These are phyloP conservation scores for Wickerhamomyces hampshirensis DNA, from an alignment of 805 yeast genomes.

Conservation along the genomic window DNA sequence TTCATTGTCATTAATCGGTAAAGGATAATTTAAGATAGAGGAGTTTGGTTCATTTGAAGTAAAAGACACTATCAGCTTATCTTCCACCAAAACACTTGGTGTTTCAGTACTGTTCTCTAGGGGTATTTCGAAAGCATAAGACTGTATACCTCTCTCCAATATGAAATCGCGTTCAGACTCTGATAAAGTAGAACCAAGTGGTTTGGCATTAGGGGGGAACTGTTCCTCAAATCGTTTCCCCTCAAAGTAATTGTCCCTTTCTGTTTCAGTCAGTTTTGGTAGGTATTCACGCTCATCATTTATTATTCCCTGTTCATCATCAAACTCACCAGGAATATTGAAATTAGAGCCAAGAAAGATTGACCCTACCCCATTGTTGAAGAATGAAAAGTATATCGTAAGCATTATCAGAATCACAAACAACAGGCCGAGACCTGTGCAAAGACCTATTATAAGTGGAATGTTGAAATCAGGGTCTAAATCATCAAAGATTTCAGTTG, in stretches of 20 bases:
- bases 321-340: slow-evolving; percentile 53
- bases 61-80: slow-evolving; percentile 50
- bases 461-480: slow-evolving; percentile 25
- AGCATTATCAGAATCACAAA: slow-evolving; percentile 27
- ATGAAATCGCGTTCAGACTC: slow-evolving; percentile 77
- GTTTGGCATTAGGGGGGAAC: slow-evolving; percentile 41
- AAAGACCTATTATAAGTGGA: slow-evolving; percentile 33
- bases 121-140: slow-evolving; percentile 31
- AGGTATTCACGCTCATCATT: slow-evolving; percentile 48
- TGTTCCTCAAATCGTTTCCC: slow-evolving; percentile 32
- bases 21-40: slow-evolving; percentile 31
- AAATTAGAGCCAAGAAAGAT: slow-evolving; percentile 25
- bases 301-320: slow-evolving; percentile 61
- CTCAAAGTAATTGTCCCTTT: slow-evolving; percentile 34
- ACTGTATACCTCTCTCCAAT: slow-evolving; percentile 79
- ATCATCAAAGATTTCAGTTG: slow-evolving; percentile 10
- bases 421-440: slow-evolving; percentile 33
- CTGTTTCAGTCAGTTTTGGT: slow-evolving; percentile 37
- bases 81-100: slow-evolving; percentile 52
- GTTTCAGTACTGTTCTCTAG: slow-evolving; percentile 34
- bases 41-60: slow-evolving; percentile 13
- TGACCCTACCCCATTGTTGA: slow-evolving; percentile 25
- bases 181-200: slow-evolving; percentile 39
- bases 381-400: slow-evolving; percentile 28
- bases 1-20: slow-evolving; percentile 39